phyloP scores from a whole-genome alignment of 805 yeast species.

The Myxozyma monticola region DNA sequence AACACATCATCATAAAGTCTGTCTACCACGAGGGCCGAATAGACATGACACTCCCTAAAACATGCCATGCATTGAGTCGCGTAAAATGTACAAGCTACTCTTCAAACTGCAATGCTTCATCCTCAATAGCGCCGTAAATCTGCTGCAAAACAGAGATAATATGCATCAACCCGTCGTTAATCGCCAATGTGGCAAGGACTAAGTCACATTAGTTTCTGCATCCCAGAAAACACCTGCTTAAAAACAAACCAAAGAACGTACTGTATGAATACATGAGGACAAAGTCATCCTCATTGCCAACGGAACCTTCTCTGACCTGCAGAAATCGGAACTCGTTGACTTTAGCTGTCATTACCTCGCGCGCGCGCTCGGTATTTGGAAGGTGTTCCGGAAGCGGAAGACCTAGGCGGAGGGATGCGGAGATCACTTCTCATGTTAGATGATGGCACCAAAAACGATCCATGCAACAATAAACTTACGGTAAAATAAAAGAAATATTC shows the following conservation, averaged over 20 bases:
- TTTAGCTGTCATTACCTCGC: slow-evolving; percentile 65
- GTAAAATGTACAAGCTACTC: too few relatives aligned
- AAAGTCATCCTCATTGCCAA: slow-evolving; percentile 64
- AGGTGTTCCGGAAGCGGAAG: slow-evolving; percentile 76
- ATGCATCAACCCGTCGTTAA: slow-evolving; percentile 61
- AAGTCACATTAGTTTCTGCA: too few relatives aligned
- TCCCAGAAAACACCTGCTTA: too few relatives aligned
- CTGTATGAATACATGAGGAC: slow-evolving; percentile 71
- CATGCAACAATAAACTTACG: slow-evolving; percentile 31
- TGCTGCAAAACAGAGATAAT: slow-evolving; percentile 56
- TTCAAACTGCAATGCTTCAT: too few relatives aligned
- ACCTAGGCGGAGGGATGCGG: slow-evolving; percentile 72
- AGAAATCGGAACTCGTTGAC: slow-evolving; percentile 55
- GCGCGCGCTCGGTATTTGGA: slow-evolving; percentile 74
- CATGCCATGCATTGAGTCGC: too few relatives aligned
- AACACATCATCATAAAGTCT: too few relatives aligned
- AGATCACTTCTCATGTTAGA: slow-evolving; percentile 47
- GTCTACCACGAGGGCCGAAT: too few relatives aligned
- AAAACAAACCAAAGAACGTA: too few relatives aligned
- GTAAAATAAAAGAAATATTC: slow-evolving; percentile 74
- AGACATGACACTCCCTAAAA: too few relatives aligned
- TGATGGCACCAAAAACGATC: background rate
- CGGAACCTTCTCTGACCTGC: slow-evolving; percentile 36
- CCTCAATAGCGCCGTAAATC: slow-evolving; percentile 64
- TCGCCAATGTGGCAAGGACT: slow-evolving; percentile 65